phyloP scores from a whole-genome alignment of 2,329 filamentous ascomycete species.

The Alternaria panax region DNA sequence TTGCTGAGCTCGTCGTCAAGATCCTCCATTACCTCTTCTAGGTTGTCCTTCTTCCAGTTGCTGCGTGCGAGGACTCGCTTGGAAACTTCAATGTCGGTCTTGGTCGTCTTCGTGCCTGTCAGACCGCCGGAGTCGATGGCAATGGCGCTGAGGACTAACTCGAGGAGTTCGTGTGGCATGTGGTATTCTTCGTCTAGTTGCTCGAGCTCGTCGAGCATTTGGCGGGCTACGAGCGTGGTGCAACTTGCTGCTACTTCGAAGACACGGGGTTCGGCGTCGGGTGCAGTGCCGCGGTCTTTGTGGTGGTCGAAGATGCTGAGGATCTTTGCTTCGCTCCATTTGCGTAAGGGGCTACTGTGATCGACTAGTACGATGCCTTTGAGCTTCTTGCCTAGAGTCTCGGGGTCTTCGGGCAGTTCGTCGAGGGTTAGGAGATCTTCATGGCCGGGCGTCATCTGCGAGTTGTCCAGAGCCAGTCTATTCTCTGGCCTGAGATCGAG shows the following conservation, averaged over 20 bases:
- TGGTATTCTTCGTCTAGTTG: conserved; percentile 55
- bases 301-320: conserved; percentile 59
- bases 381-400: conserved; percentile 53
- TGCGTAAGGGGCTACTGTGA: conserved; percentile 53
- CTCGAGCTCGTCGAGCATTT: conserved; percentile 58
- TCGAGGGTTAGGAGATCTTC: conserved; percentile 58
- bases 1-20: conserved; percentile 51
- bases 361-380: conserved; percentile 58
- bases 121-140: conserved; percentile 57
- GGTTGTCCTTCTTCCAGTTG: conserved; percentile 51
- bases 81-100: conserved; percentile 51
- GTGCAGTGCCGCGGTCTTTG: conserved; percentile 52
- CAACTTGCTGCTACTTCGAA: conserved; percentile 57
- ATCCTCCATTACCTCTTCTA: conserved; percentile 54
- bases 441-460: conserved; percentile 57
- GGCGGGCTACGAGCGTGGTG: conserved; percentile 56
- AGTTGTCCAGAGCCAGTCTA: conserved; percentile 54
- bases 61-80: conserved; percentile 53
- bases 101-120: conserved; percentile 44
- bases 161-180: conserved; percentile 58
- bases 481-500: conserved; percentile 59
- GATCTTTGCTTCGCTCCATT: conserved; percentile 55
- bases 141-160: conserved; percentile 57
- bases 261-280: conserved; percentile 53
- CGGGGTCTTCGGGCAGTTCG: conserved; percentile 57